Conservation (phyloP, 192 early-diverging fungal genomes). For the Entomortierella lignicola region DNA sequence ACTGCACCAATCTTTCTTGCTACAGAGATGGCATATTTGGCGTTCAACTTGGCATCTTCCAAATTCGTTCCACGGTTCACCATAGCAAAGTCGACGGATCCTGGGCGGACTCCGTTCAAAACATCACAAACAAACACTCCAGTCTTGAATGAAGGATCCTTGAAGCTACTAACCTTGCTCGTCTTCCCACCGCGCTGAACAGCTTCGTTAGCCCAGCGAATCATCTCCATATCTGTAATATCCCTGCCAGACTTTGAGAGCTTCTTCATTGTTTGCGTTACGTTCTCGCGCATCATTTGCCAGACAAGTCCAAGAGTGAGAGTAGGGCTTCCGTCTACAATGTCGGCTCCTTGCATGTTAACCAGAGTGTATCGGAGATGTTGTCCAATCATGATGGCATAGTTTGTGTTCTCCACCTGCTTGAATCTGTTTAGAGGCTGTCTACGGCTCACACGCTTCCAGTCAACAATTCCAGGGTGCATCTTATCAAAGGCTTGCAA, state of each 20-base stretch:
- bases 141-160: constrained; percentile 80
- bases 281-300: constrained; percentile 99
- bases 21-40: constrained; percentile 97
- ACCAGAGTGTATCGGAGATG: constrained; percentile 89
- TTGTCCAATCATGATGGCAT: constrained; percentile 90
- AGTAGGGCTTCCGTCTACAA: constrained; percentile 90
- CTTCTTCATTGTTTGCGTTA: constrained; percentile 91
- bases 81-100: constrained; percentile 90
- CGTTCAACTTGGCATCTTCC: constrained; percentile 91
- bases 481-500: constrained; percentile 97
- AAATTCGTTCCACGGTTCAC: constrained; percentile 78
- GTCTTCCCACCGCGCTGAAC: constrained; percentile 74
- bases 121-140: constrained; percentile 93
- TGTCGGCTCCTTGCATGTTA: constrained; percentile 95
- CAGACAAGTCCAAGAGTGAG: constrained; percentile 94
- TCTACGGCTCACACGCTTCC: constrained; percentile 90
- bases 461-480: constrained; percentile 89
- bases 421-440: constrained; percentile 90
- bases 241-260: constrained; percentile 84
- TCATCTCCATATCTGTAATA: constrained; percentile 94
- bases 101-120: constrained; percentile 92
- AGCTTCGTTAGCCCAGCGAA: constrained; percentile 93
- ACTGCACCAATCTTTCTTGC: constrained; percentile 98
- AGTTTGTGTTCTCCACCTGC: constrained; percentile 98
- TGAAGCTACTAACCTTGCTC: constrained; percentile 83